phyloP scores from a whole-genome alignment of 2,329 filamentous ascomycete species.

The Lasiodiplodia citricola region DNA sequence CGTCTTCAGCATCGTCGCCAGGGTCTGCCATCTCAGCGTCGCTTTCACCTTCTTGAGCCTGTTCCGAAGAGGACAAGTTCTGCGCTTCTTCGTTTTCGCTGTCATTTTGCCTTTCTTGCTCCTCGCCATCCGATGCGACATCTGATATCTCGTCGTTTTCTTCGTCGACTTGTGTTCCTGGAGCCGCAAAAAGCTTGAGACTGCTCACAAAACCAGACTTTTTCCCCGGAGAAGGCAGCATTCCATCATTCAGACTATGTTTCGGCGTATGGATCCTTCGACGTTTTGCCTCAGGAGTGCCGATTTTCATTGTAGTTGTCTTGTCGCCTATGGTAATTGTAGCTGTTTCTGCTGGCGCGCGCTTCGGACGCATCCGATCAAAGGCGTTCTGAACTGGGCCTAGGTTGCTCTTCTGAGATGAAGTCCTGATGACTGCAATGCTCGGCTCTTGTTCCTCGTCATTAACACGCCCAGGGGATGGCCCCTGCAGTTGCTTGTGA shows the following conservation, averaged over 20 bases:
- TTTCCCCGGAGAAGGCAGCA: conserved; percentile 37
- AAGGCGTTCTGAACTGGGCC: conserved; percentile 65
- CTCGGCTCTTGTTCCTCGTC: conserved; percentile 26
- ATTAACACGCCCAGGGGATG: background rate
- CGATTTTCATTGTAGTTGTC: conserved; percentile 70
- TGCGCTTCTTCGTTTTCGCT: conserved; percentile 18
- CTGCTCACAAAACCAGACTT: conserved; percentile 47
- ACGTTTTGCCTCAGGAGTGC: conserved; percentile 54
- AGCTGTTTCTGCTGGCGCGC: conserved; percentile 67
- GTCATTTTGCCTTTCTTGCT: background rate
- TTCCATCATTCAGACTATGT: conserved; percentile 38
- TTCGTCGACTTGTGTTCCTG: conserved; percentile 50
- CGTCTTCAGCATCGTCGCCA: background rate
- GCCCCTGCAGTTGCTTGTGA: background rate
- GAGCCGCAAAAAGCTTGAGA: conserved; percentile 60
- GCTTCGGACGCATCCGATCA: conserved; percentile 68
- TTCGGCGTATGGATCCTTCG: conserved; percentile 49
- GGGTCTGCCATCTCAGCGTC: conserved; percentile 3
- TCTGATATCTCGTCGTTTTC: conserved; percentile 25
- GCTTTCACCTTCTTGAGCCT: background rate
- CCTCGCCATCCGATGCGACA: background rate
- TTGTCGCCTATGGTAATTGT: conserved; percentile 76
- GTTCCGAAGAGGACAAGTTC: background rate
- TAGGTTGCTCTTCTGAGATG: conserved; percentile 42
- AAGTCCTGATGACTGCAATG: background rate